phyloP scores from a whole-genome alignment of 345 rosid genomes.

The Leavenworthia alabamica region DNA sequence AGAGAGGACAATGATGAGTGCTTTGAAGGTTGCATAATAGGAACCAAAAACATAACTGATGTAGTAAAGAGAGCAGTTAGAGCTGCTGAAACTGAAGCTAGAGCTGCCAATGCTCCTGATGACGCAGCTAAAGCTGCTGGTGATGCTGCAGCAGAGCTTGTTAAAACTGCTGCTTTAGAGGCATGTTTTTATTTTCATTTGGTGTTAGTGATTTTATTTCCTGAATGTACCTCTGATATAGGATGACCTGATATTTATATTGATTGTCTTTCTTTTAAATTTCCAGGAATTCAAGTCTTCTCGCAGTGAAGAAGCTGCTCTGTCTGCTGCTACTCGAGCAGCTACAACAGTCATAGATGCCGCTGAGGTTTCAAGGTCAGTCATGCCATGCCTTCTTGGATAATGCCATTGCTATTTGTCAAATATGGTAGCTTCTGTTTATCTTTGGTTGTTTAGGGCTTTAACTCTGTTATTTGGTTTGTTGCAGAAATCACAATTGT shows the following conservation, averaged over 20 bases:
- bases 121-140: conserved; percentile 94
- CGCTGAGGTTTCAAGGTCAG: conserved; percentile 84
- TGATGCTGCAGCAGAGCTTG: conserved; percentile 94
- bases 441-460: background rate
- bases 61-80: conserved; percentile 74
- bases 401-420: background rate
- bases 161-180: conserved; percentile 88
- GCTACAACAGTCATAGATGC: conserved; percentile 94
- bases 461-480: conserved; percentile 22
- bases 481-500: conserved; percentile 45
- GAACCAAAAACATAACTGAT: conserved; percentile 68
- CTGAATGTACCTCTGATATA: background rate
- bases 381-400: conserved; percentile 2
- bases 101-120: conserved; percentile 69
- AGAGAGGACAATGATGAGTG: conserved; percentile 72
- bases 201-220: conserved; percentile 7
- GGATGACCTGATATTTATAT: background rate
- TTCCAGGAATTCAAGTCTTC: conserved; percentile 60
- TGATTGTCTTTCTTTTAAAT: background rate
- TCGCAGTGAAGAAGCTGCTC: conserved; percentile 81
- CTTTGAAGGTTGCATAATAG: conserved; percentile 71
- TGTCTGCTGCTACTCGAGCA: conserved; percentile 78
- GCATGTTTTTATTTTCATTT: conserved; percentile 27
- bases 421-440: conserved; percentile 18
- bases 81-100: conserved; percentile 97